Base-by-base conservation (phyloP, 2,329 filamentous ascomycete species). In the Fusarium sp. region DNA sequence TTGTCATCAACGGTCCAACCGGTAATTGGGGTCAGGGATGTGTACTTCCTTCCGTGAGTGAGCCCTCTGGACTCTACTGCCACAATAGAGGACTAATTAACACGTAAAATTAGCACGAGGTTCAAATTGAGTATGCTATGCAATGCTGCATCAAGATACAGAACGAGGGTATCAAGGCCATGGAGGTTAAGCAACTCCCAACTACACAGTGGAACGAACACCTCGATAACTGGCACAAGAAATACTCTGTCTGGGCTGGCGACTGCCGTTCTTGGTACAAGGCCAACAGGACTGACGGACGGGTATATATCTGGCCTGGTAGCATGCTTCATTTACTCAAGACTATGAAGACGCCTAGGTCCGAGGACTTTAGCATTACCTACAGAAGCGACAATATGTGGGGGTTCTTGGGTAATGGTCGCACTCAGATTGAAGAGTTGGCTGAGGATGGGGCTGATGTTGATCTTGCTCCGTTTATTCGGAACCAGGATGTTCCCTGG, bases 321-420 rank as follows among this genome's bases (percentile, higher is more conserved):
- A 53, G 50, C n/a, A 53, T 53, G 50, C 50, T 53, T 53, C 50
- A 53, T 53, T 4, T 53, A 4, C 50, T 53, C 17, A 53, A 53
- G n/a, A 38, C 50, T 12, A 53, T 53, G 32, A 53, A 53, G 32
- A 53, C 50, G 9, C 50, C 50, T 6, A 38, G 32, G 24, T 53
- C 38, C 18, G 32, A 53, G 50, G 50, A 53, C 4, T 53, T 38
- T 6, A 22, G 4, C 6, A 53, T 53, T 12, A 22, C 50, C n/a
- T 22, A 53, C 9, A 26, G 17, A 26, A 28, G 6, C 13, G n/a
- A 38, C 9, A 54, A 54, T 0, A 11, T 54, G 4, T 38, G 50
- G 50, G 6, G 2, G 1, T 54, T 54, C 2, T 1, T 54, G 9
- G 32, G 50, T 2, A 54, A 54, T 22, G 32, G 50, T 0, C 50